phyloP scores from a whole-genome alignment of 352 stramenopile species.

The Phytophthora lateralis region DNA sequence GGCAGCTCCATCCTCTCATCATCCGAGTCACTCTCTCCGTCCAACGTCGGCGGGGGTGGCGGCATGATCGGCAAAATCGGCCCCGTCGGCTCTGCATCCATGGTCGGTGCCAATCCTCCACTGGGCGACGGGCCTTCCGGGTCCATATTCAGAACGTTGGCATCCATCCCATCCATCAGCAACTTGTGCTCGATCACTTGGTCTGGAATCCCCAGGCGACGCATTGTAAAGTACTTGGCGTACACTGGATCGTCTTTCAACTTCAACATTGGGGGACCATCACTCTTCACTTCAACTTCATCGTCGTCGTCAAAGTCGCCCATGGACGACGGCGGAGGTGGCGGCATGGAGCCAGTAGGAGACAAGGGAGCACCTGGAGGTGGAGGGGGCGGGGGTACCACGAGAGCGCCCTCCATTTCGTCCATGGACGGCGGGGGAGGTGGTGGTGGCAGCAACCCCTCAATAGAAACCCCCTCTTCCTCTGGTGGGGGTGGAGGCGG shows the following conservation, averaged over 20 bases:
- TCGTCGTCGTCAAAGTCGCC: slow-evolving; percentile 37
- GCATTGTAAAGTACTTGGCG: slow-evolving; percentile 89
- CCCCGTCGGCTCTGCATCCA: slow-evolving; percentile 32
- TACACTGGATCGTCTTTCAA: slow-evolving; percentile 85
- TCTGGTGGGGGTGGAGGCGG: slow-evolving; percentile 54
- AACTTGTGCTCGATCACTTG: slow-evolving; percentile 83
- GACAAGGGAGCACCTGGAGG: slow-evolving; percentile 20
- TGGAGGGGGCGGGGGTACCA: slow-evolving; percentile 34
- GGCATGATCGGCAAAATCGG: slow-evolving; percentile 47
- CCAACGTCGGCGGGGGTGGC: slow-evolving; percentile 25
- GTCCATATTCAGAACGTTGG: slow-evolving; percentile 78
- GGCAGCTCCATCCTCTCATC: slow-evolving; percentile 33
- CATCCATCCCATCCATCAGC: slow-evolving; percentile 76
- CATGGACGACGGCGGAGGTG: slow-evolving; percentile 35
- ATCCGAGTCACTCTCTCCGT: slow-evolving; percentile 29
- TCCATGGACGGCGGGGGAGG: slow-evolving; percentile 27
- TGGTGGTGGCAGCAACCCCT: slow-evolving; percentile 13
- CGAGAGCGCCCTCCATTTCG: slow-evolving; percentile 32
- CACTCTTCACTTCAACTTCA: slow-evolving; percentile 22
- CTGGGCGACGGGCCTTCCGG: slow-evolving; percentile 79
- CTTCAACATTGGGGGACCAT: slow-evolving; percentile 60
- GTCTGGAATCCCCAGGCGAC: slow-evolving; percentile 70
- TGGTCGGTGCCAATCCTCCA: slow-evolving; percentile 37
- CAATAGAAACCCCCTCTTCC: slow-evolving; percentile 23
- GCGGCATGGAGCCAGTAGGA: slow-evolving; percentile 19